Evolutionary conservation across 805 yeast species (phyloP).

Genomic region (Lachancea cidri): DNA sequence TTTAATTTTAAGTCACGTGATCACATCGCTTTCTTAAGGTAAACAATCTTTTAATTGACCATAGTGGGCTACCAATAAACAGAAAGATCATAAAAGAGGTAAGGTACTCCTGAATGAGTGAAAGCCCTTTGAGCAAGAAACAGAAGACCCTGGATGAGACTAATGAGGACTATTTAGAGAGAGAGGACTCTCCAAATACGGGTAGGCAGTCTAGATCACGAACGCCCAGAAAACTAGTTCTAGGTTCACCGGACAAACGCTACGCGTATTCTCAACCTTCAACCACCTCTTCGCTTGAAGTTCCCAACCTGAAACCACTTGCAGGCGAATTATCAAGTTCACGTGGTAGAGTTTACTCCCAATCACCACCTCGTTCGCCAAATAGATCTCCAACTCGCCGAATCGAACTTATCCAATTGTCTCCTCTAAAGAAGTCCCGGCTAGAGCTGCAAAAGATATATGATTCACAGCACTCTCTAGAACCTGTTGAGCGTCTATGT

Average conservation of each 20-base stretch:
- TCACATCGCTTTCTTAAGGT: background rate
- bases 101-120: constrained; percentile 3
- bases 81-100: too few species aligned
- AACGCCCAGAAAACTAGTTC: constrained; percentile 28
- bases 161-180: constrained; percentile 1
- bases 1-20: background rate
- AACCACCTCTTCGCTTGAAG: constrained; percentile 19
- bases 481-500: constrained; percentile 49
- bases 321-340: constrained; percentile 22
- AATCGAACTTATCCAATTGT: constrained; percentile 38
- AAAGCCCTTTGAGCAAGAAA: constrained; percentile 20
- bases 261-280: constrained; percentile 25
- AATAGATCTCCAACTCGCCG: constrained; percentile 36
- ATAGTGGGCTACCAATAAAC: too few species aligned
- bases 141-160: constrained; percentile 9
- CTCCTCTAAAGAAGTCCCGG: constrained; percentile 36
- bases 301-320: constrained; percentile 31
- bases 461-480: constrained; percentile 30
- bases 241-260: constrained; percentile 20
- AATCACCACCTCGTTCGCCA: constrained; percentile 32
- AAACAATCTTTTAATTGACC: background rate
- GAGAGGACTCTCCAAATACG: constrained; percentile 8
- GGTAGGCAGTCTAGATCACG: constrained; percentile 14
- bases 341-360: constrained; percentile 32
- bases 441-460: constrained; percentile 28